phyloP scores from a whole-genome alignment of 2,329 filamentous ascomycete genomes.

The Rutstroemia sp. region DNA sequence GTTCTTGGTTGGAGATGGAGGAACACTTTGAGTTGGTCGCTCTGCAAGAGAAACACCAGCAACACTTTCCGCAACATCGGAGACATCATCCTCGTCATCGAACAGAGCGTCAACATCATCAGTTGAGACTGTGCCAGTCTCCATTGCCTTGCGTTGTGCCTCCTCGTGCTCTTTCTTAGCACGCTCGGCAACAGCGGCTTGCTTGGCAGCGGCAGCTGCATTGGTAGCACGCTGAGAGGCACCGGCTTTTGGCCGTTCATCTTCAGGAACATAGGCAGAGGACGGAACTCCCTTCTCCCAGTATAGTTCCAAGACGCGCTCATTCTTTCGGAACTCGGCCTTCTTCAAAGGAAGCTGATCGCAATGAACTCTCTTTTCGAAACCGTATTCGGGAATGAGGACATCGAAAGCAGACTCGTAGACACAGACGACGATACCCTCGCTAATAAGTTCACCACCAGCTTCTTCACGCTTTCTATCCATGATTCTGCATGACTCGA shows the following conservation, averaged over 20 bases:
- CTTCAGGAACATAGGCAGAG: constrained; percentile 91
- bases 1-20: constrained; percentile 78
- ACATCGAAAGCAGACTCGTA: constrained; percentile 99
- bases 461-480: constrained; percentile 81
- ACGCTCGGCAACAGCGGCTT: constrained; percentile 76
- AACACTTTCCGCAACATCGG: constrained; percentile 84
- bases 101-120: constrained; percentile 95
- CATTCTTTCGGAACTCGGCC: constrained; percentile 97
- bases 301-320: constrained; percentile 89
- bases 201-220: constrained; percentile 66
- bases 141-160: constrained; percentile 84
- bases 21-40: constrained; percentile 90
- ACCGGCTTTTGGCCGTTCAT: constrained; percentile 84
- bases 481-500: constrained; percentile 94
- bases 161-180: constrained; percentile 83
- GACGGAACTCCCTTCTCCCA: constrained; percentile 99
- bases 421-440: constrained; percentile 92
- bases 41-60: constrained; percentile 84
- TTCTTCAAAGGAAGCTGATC: constrained; percentile 97
- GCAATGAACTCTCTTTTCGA: constrained; percentile 98
- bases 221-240: constrained; percentile 67
- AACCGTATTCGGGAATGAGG: constrained; percentile 94
- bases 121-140: constrained; percentile 88
- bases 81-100: constrained; percentile 76
- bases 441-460: constrained; percentile 86